These are phyloP conservation scores for Kernera saxatilis DNA, from an alignment of 345 rosid species.

Conservation along the genomic window DNA sequence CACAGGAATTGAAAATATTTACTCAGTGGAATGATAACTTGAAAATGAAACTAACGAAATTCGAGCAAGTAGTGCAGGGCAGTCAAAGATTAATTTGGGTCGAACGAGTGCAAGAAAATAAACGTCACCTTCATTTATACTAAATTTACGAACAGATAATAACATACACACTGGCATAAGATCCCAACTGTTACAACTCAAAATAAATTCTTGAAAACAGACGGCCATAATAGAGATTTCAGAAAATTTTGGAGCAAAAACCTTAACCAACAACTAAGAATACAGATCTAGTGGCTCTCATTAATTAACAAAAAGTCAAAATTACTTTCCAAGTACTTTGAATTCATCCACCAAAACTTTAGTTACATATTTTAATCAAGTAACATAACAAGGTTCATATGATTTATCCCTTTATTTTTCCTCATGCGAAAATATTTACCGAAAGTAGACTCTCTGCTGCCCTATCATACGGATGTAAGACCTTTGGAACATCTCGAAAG, in stretches of 20 bases:
- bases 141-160: not conserved
- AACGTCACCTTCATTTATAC: not conserved
- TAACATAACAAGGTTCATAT: not conserved
- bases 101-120: not conserved
- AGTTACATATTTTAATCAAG: not conserved
- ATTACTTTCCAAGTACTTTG: not conserved
- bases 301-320: not conserved
- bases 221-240: not conserved
- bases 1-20: not conserved
- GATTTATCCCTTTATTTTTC: not conserved
- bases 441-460: slow-evolving; percentile 79
- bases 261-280: not conserved
- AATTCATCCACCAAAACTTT: not conserved
- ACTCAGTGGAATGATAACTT: slow-evolving; percentile 1
- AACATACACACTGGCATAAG: not conserved
- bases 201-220: not conserved
- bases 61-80: not conserved
- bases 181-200: not conserved
- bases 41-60: not conserved
- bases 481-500: slow-evolving; percentile 58
- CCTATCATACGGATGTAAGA: slow-evolving; percentile 76
- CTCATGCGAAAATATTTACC: slow-evolving; percentile 38
- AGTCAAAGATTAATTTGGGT: not conserved
- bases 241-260: not conserved
- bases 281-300: not conserved